Evolutionary conservation across 345 rosid genomes (phyloP), one percentile per base, ranked within the genome.

Genomic region (Citrus unshiu): DNA sequence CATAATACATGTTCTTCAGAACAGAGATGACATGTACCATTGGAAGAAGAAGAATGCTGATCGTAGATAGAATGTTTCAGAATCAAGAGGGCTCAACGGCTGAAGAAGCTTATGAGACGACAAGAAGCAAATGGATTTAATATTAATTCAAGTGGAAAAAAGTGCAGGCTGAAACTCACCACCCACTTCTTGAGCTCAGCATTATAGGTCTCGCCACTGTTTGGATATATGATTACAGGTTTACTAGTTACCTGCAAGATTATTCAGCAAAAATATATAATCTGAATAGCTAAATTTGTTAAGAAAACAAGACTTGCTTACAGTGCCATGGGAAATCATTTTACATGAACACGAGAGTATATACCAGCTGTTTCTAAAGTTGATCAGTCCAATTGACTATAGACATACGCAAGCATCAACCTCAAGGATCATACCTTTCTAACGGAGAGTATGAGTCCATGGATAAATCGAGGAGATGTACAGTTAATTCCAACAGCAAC

Each of bases 401-500:
- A 46, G 1, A 12, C 16, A 46, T 46, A 46, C 4, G 51, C 18
- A 46, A 27, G 43, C 34, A 57, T 54, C 43, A 1, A 21, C 39
- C 72, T 46, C 7, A 19, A 65, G 56, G 72, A 3, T 66, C 57
- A 21, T 77, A 90, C 98, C 89, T 90, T 82, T 10, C 76, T 71
- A 51, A 93, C 80, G 6, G 92, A 88, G 61, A 84, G 84, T 43
- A 93, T 76, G 58, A 91, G 88, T 57, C 85, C 95, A 27, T 83
- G 88, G 80, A 95, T 90, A 72, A 70, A 89, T 74, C 98, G 81
- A 60, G 98, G 98, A 72, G 98, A 82, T 37, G 93, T 89, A 74
- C 98, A 95, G 74, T 95, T 95, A 82, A 95, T 87, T 78, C 98
- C 98, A 9, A 93, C 85, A 22, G 97, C 93, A 63, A 86, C 90